Conservation (phyloP, 805 yeast species). For the Starmerella ratchasimensis region DNA sequence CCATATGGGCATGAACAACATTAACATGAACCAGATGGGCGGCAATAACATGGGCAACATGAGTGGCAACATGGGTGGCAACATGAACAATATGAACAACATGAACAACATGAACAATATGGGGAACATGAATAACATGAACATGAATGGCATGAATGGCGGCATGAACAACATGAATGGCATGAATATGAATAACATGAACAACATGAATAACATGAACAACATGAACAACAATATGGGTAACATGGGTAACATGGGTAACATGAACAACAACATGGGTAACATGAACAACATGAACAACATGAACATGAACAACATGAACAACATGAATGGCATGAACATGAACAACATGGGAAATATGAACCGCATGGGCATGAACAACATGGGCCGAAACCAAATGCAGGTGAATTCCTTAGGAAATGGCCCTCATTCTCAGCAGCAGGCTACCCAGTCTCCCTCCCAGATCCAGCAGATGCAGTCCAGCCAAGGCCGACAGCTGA, state of each 20-base stretch:
- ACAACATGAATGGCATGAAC: not conserved
- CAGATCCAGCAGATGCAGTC: constrained; percentile 10
- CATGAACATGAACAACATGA: constrained; percentile 1
- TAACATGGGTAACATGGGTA: too few relatives aligned
- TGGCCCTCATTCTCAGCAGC: constrained; percentile 6
- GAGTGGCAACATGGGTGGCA: constrained; percentile 3
- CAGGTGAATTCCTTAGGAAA: constrained; percentile 4
- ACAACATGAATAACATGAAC: not conserved
- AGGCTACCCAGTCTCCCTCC: constrained; percentile 11
- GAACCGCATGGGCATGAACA: constrained; percentile 6
- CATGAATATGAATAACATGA: constrained; percentile 16
- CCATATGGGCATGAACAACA: constrained; percentile 4
- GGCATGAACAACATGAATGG: constrained; percentile 20
- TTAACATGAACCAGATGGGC: constrained; percentile 4
- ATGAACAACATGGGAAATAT: constrained; percentile 3
- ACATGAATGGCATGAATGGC: constrained; percentile 16
- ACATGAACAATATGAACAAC: constrained; percentile 1
- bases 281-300: constrained; percentile 2
- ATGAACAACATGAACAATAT: constrained; percentile 3
- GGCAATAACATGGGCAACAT: constrained; percentile 2
- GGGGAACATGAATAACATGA: not conserved
- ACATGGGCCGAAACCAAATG: constrained; percentile 3
- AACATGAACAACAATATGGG: constrained; percentile 1
- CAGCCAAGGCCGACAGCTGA: constrained; percentile 2
- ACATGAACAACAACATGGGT: constrained; percentile 2